A percentile compares a stretch with the other conserved stretches of the same genome.
phyloP scores from a whole-genome alignment of 2,329 filamentous ascomycete species.

The Nothopassalora personata region DNA sequence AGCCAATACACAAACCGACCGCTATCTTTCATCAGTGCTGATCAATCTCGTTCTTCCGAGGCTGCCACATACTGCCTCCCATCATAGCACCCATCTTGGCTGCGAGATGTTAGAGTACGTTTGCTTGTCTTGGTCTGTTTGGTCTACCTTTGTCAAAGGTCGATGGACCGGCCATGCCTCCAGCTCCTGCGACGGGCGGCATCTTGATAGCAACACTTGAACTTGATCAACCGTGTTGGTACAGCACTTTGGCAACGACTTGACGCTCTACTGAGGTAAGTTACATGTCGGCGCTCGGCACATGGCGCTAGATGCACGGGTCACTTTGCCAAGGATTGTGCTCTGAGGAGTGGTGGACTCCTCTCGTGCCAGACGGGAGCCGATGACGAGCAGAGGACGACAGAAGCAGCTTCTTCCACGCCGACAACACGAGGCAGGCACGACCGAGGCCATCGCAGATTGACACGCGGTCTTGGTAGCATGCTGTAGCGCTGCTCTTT shows the following conservation, averaged over 20 bases:
- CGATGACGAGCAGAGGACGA: background rate
- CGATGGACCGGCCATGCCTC: constrained; percentile 50
- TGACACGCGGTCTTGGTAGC: background rate
- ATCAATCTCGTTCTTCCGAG: background rate
- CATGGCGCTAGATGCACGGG: background rate
- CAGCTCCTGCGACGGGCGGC: constrained; percentile 30
- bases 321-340: background rate
- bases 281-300: background rate
- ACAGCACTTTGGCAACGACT: background rate
- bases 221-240: background rate
- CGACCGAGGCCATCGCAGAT: background rate
- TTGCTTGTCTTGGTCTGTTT: background rate
- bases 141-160: constrained; percentile 65
- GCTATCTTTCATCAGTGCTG: constrained; percentile 48
- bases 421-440: constrained; percentile 1
- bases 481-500: background rate
- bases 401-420: background rate
- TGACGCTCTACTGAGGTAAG: background rate
- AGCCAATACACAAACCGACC: constrained; percentile 93
- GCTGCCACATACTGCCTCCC: constrained; percentile 73
- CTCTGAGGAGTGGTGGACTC: too few relatives aligned
- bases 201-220: constrained; percentile 18
- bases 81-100: constrained; percentile 99
- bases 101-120: constrained; percentile 36
- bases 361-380: background rate